A percentile compares a stretch with the other conserved stretches of the same genome.
These are phyloP conservation scores for Parascedosporium putredinis DNA, from an alignment of 2,329 filamentous ascomycete species.

Conservation along the genomic window DNA sequence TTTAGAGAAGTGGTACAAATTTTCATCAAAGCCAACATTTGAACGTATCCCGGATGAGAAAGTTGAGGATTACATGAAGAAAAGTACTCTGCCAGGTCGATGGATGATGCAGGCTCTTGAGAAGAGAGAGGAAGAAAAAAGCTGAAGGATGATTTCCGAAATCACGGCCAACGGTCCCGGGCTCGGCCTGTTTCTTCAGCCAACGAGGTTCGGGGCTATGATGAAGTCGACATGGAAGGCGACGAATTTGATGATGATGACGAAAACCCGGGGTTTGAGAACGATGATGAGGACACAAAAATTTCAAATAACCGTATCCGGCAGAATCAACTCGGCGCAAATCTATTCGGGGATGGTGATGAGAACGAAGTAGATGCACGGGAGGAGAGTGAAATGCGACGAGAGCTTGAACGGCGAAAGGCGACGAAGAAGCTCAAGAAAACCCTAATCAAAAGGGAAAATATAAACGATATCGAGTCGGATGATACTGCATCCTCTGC, in stretches of 20 bases:
- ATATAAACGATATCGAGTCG: conserved; percentile 75
- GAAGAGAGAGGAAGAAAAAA: conserved; percentile 38
- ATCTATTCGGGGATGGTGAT: conserved; percentile 62
- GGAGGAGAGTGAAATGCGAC: conserved; percentile 57
- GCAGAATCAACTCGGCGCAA: conserved; percentile 75
- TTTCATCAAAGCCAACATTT: conserved; percentile 70
- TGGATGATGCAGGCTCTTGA: conserved; percentile 20
- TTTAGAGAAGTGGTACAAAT: conserved; percentile 91
- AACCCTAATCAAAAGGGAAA: conserved; percentile 72
- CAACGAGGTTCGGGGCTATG: conserved; percentile 41
- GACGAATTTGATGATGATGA: conserved; percentile 84
- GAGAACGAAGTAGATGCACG: conserved; percentile 67
- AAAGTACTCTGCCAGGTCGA: conserved; percentile 33
- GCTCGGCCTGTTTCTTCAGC: conserved; percentile 6
- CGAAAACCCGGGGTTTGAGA: conserved; percentile 60
- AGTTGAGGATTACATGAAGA: conserved; percentile 72
- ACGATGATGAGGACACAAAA: conserved; percentile 73
- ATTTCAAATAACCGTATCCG: conserved; percentile 63
- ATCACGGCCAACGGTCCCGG: conserved; percentile 1
- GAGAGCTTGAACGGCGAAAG: conserved; percentile 57
- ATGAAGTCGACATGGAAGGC: conserved; percentile 54
- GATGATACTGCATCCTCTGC: conserved; percentile 38
- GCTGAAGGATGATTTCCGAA: conserved; percentile 43
- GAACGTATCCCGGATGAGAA: conserved; percentile 68
- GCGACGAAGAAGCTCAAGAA: conserved; percentile 72